phyloP scores from a whole-genome alignment of 306 rosid species.

The Cyamopsis tetragonoloba region DNA sequence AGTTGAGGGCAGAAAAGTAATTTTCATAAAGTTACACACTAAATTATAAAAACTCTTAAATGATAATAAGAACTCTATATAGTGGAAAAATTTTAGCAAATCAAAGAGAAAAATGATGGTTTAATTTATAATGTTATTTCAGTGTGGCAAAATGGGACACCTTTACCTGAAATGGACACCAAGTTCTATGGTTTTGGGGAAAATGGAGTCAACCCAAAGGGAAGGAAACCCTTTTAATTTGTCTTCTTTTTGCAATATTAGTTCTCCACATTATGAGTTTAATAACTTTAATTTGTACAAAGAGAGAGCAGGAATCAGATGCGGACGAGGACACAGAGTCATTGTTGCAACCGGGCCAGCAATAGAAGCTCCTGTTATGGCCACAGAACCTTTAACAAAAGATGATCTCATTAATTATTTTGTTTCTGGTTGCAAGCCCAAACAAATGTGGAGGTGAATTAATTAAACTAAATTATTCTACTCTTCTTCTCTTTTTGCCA shows the following conservation, averaged over 20 bases:
- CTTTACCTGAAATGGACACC: background rate
- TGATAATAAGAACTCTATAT: too few relatives aligned
- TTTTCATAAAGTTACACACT: too few relatives aligned
- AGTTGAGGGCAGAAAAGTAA: too few relatives aligned
- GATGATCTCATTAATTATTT: slow-evolving; percentile 26
- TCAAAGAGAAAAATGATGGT: too few relatives aligned
- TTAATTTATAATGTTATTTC: background rate
- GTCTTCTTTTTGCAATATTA: background rate
- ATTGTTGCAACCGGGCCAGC: slow-evolving; percentile 36
- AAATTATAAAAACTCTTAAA: too few relatives aligned
- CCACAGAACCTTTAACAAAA: slow-evolving; percentile 24
- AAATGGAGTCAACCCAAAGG: background rate
- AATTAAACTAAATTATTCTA: too few relatives aligned
- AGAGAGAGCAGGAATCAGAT: background rate
- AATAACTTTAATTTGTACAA: too few relatives aligned
- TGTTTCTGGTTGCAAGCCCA: slow-evolving; percentile 34
- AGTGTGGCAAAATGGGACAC: slow-evolving; percentile 1
- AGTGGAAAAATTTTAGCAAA: too few relatives aligned
- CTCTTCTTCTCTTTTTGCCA: background rate
- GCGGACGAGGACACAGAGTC: background rate
- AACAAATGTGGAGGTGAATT: slow-evolving; percentile 30
- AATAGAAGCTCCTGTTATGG: slow-evolving; percentile 12
- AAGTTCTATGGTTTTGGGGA: slow-evolving; percentile 15
- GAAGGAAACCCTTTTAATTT: background rate
- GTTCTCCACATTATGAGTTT: background rate